These are phyloP conservation scores for Claviceps fusiformis DNA, from an alignment of 2,329 filamentous ascomycete species.

Conservation along the genomic window DNA sequence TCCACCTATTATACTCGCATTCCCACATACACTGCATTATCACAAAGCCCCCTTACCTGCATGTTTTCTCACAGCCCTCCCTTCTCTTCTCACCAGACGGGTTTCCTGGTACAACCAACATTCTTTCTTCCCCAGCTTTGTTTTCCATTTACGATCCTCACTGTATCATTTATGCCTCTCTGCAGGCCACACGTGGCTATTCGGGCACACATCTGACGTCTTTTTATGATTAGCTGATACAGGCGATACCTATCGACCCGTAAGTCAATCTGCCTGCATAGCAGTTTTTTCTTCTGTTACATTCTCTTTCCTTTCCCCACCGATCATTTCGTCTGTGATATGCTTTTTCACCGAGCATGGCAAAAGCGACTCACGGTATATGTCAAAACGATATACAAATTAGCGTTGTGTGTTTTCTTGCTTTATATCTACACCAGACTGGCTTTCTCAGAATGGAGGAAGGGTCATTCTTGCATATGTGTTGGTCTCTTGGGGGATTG, in stretches of 20 bases:
- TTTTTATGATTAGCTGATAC: constrained; percentile 37
- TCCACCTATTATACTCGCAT: not conserved
- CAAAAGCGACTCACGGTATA: not conserved
- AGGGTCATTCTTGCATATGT: not conserved
- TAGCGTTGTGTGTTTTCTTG: not conserved
- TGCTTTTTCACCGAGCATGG: not conserved
- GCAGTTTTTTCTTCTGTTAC: not conserved
- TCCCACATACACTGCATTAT: constrained; percentile 6
- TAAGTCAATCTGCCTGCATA: constrained; percentile 24
- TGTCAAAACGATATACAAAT: not conserved
- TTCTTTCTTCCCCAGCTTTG: constrained; percentile 10
- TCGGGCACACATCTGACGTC: constrained; percentile 24
- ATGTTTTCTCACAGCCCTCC: not conserved
- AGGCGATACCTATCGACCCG: constrained; percentile 47
- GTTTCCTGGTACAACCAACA: constrained; percentile 12
- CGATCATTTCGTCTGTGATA: not conserved
- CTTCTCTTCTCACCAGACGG: constrained; percentile 1
- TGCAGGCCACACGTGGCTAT: constrained; percentile 4
- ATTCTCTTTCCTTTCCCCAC: constrained; percentile 1
- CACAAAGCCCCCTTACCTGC: constrained; percentile 6
- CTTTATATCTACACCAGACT: not conserved
- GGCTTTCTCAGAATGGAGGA: not conserved
- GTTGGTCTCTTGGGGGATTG: not conserved
- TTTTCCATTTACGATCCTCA: constrained; percentile 2
- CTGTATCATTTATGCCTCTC: constrained; percentile 1